Conservation (phyloP, 495 filamentous ascomycete species). For the Hypoxylon rickii region DNA sequence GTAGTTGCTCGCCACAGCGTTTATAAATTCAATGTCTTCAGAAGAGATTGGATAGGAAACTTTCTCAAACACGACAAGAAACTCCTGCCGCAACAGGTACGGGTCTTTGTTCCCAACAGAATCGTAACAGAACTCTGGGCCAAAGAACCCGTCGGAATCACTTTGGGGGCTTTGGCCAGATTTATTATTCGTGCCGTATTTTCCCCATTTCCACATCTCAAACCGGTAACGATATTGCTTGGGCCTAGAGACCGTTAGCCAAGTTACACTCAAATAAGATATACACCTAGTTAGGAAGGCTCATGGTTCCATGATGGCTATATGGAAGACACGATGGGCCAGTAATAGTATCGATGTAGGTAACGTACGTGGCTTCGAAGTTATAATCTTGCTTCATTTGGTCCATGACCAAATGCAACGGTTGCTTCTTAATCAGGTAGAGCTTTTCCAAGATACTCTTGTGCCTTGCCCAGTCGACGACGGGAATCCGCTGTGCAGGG, state of each 20-base stretch:
- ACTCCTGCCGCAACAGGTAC: background rate
- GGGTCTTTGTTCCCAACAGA: too few relatives aligned
- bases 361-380: conserved; percentile 38
- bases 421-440: conserved; percentile 5
- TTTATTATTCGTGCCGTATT: background rate
- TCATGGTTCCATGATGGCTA: too few relatives aligned
- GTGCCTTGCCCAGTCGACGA: background rate
- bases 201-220: conserved; percentile 2
- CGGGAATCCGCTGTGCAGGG: background rate
- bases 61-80: background rate
- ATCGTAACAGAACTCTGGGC: too few relatives aligned
- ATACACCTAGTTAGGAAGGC: too few relatives aligned
- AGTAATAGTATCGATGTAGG: background rate
- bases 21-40: background rate
- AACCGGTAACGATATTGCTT: conserved; percentile 11
- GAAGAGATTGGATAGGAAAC: background rate
- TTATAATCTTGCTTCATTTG: conserved; percentile 29
- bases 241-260: background rate
- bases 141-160: too few relatives aligned
- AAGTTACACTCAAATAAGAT: too few relatives aligned
- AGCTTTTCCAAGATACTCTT: background rate
- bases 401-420: conserved; percentile 14
- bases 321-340: too few relatives aligned
- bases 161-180: background rate
- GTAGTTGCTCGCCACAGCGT: background rate